Evolutionary conservation across 257 asterid genomes (phyloP).

Genomic region (Forsythia suspensa): DNA sequence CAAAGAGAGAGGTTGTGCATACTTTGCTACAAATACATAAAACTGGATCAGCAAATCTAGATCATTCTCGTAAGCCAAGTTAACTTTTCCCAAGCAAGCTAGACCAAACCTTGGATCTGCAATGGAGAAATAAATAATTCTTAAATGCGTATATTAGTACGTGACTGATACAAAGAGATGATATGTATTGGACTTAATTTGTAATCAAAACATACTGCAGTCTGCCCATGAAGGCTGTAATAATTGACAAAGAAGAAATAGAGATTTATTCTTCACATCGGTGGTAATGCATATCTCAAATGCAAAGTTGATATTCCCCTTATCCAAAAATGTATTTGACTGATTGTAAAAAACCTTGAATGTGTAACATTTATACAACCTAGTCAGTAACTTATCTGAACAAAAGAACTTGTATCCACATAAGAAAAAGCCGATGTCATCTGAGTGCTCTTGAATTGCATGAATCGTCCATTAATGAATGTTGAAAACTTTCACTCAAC

Average conservation of each 20-base stretch:
- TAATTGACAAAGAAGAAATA: neutral
- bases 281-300: neutral
- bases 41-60: conserved; percentile 76
- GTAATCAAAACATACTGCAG: neutral
- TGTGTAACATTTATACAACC: neutral
- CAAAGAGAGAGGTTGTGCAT: conserved; percentile 25
- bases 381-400: neutral
- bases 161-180: neutral
- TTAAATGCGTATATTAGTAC: neutral
- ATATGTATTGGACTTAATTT: conserved; percentile 7
- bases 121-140: conserved; percentile 23
- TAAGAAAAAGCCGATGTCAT: neutral
- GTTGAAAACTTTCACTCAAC: neutral
- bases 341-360: neutral
- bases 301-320: neutral
- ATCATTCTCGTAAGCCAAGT: conserved; percentile 70
- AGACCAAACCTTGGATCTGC: conserved; percentile 86
- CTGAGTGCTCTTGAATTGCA: neutral
- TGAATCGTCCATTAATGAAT: neutral
- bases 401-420: neutral
- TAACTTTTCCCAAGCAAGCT: conserved; percentile 78
- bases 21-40: conserved; percentile 82
- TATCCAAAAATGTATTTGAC: neutral
- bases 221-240: neutral
- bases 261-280: neutral